Conservation (phyloP, 2,329 filamentous ascomycete genomes). For the Purpureocillium lavendulum region DNA sequence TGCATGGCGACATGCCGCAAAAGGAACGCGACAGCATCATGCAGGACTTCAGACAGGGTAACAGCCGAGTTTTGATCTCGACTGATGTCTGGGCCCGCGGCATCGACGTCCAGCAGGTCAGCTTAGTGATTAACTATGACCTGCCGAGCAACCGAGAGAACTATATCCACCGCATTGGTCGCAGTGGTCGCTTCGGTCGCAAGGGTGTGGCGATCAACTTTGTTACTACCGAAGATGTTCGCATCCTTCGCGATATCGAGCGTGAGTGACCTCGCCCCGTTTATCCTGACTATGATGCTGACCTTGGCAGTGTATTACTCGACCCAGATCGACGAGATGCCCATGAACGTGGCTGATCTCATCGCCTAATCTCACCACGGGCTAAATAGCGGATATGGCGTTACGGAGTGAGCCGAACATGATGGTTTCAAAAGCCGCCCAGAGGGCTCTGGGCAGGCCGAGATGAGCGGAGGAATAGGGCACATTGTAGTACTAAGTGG, state of each 20-base stretch:
- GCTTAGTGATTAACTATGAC: slow-evolving; percentile 98
- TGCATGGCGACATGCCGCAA: slow-evolving; percentile 99
- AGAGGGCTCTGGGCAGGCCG: background rate
- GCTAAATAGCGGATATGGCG: background rate
- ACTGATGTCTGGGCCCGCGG: slow-evolving; percentile 97
- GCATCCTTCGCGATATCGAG: slow-evolving; percentile 95
- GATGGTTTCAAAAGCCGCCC: background rate
- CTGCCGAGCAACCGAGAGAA: slow-evolving; percentile 97
- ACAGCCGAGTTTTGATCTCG: slow-evolving; percentile 91
- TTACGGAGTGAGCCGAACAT: background rate
- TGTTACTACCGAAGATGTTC: slow-evolving; percentile 94
- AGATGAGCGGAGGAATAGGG: slow-evolving; percentile 5
- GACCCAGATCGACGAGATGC: slow-evolving; percentile 97
- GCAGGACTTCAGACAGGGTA: slow-evolving; percentile 96
- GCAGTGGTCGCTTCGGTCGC: slow-evolving; percentile 88
- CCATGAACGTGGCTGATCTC: slow-evolving; percentile 77
- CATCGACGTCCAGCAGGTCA: slow-evolving; percentile 98
- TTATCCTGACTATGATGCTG: background rate
- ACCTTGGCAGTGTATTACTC: slow-evolving; percentile 70
- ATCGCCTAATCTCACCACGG: slow-evolving; percentile 33
- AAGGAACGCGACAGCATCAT: slow-evolving; percentile 98
- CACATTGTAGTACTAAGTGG: background rate
- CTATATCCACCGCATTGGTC: slow-evolving; percentile 97
- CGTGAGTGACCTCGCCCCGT: slow-evolving; percentile 41
- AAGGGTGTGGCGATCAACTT: slow-evolving; percentile 99